phyloP scores from a whole-genome alignment of 2,329 filamentous ascomycete species.

The Huntiella savannae region DNA sequence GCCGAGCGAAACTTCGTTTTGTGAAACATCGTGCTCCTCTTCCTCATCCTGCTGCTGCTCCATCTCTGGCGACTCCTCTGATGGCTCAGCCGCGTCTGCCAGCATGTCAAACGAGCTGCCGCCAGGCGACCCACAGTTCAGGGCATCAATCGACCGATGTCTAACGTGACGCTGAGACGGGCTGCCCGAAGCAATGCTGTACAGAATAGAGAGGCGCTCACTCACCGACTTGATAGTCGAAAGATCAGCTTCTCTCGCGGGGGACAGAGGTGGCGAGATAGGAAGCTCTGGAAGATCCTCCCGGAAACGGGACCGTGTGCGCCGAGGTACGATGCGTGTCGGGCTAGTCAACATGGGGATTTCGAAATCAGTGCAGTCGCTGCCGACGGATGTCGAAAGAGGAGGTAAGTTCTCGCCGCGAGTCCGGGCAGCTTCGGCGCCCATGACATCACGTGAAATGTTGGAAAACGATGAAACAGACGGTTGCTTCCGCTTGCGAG shows the following conservation, averaged over 20 bases:
- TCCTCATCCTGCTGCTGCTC: slow-evolving; percentile 12
- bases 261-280: slow-evolving; percentile 65
- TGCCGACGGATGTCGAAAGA: slow-evolving; percentile 9
- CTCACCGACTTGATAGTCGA: slow-evolving; percentile 11
- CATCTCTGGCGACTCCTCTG: slow-evolving; percentile 11
- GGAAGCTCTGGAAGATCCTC: slow-evolving; percentile 81
- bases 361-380: slow-evolving; percentile 13
- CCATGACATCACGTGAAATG: slow-evolving; percentile 20
- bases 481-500: slow-evolving; percentile 16
- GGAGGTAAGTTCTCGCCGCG: slow-evolving; percentile 20
- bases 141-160: slow-evolving; percentile 10
- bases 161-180: slow-evolving; percentile 2
- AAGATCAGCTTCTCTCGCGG: slow-evolving; percentile 9
- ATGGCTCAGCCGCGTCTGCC: slow-evolving; percentile 5
- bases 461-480: slow-evolving; percentile 9
- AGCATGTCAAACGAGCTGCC: slow-evolving; percentile 11
- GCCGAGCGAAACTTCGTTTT: slow-evolving; percentile 63
- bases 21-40: slow-evolving; percentile 20
- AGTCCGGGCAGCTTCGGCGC: slow-evolving; percentile 16
- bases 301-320: slow-evolving; percentile 76
- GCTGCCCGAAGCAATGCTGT: slow-evolving; percentile 7
- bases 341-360: slow-evolving; percentile 16
- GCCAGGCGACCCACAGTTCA: slow-evolving; percentile 6
- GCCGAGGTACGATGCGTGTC: slow-evolving; percentile 39
- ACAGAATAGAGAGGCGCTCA: slow-evolving; percentile 8